Evolutionary conservation across 345 rosid species (phyloP).

Genomic region (Salix arbutifolia): DNA sequence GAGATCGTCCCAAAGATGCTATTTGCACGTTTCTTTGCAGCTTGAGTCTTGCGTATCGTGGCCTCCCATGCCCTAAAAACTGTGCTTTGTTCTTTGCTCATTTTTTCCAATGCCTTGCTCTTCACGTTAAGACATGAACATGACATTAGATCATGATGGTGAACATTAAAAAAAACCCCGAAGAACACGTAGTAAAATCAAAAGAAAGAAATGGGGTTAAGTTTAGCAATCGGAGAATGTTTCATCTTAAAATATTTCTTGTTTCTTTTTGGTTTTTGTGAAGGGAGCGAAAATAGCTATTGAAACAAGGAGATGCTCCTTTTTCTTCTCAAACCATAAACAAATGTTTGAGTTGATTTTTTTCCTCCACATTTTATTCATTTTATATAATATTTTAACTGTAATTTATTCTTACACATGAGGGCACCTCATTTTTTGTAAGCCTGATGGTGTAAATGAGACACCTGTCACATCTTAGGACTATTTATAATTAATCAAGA

Average conservation of each 20-base stretch:
- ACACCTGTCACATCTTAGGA: neutral
- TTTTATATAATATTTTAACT: no score
- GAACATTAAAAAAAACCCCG: neutral
- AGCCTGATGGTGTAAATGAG: neutral
- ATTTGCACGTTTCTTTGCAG: slow-evolving; percentile 84
- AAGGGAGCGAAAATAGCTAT: slow-evolving; percentile 33
- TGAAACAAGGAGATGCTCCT: slow-evolving; percentile 19
- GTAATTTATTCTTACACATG: neutral
- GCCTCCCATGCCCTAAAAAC: slow-evolving; percentile 91
- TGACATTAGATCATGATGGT: no score
- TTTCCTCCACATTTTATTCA: neutral
- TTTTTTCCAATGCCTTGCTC: slow-evolving; percentile 6
- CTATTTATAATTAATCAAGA: no score
- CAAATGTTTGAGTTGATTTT: slow-evolving; percentile 5
- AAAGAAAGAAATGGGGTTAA: neutral
- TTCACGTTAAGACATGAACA: no score
- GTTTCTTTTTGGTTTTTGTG: slow-evolving; percentile 11
- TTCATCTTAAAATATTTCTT: neutral
- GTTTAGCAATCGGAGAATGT: neutral
- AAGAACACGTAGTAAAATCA: neutral
- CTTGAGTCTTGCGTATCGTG: slow-evolving; percentile 78
- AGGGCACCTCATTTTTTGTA: neutral
- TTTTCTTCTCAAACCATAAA: slow-evolving; percentile 21
- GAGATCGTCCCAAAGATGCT: slow-evolving; percentile 73
- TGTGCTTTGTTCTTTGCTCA: slow-evolving; percentile 68